These are phyloP conservation scores for Ustilago esculenta DNA, from an alignment of 1,284 basidiomycete species.

Conservation along the genomic window DNA sequence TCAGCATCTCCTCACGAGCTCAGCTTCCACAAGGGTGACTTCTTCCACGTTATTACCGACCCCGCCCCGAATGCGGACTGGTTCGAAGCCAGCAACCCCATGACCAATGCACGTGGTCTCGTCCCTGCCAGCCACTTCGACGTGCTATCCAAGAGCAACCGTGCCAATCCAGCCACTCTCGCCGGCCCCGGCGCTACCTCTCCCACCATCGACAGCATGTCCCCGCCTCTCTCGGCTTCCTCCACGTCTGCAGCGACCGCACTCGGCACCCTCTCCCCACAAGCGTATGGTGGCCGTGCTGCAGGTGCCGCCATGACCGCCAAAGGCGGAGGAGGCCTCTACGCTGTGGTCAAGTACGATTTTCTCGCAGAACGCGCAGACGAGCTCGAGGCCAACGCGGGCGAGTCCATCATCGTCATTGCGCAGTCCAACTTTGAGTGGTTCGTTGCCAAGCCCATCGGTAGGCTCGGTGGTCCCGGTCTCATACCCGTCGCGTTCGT, in stretches of 20 bases:
- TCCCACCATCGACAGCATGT: slow-evolving; percentile 36
- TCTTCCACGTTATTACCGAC: slow-evolving; percentile 93
- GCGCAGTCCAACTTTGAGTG: slow-evolving; percentile 68
- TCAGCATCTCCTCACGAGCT: slow-evolving; percentile 85
- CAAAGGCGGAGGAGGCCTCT: slow-evolving; percentile 69
- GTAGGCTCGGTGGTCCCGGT: slow-evolving; percentile 89
- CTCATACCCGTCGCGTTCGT: slow-evolving; percentile 97
- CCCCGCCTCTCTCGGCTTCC: slow-evolving; percentile 11
- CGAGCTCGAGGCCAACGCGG: slow-evolving; percentile 92
- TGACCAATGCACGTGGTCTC: slow-evolving; percentile 87
- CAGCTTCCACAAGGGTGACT: slow-evolving; percentile 92
- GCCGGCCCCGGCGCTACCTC: slow-evolving; percentile 41
- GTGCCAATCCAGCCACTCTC: slow-evolving; percentile 25
- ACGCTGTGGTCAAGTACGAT: slow-evolving; percentile 94
- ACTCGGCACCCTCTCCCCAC: slow-evolving; percentile 9
- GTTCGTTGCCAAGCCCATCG: slow-evolving; percentile 86
- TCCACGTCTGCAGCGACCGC: slow-evolving; percentile 1
- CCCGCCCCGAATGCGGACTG: slow-evolving; percentile 66
- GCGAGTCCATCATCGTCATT: slow-evolving; percentile 83
- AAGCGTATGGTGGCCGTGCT: slow-evolving; percentile 39
- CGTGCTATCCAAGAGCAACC: slow-evolving; percentile 58
- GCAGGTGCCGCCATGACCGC: slow-evolving; percentile 47
- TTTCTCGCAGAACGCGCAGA: slow-evolving; percentile 93
- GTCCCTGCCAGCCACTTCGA: slow-evolving; percentile 88
- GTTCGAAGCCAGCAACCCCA: slow-evolving; percentile 74